Evolutionary conservation across 257 asterid species (phyloP).

Genomic region (Petrea volubilis): DNA sequence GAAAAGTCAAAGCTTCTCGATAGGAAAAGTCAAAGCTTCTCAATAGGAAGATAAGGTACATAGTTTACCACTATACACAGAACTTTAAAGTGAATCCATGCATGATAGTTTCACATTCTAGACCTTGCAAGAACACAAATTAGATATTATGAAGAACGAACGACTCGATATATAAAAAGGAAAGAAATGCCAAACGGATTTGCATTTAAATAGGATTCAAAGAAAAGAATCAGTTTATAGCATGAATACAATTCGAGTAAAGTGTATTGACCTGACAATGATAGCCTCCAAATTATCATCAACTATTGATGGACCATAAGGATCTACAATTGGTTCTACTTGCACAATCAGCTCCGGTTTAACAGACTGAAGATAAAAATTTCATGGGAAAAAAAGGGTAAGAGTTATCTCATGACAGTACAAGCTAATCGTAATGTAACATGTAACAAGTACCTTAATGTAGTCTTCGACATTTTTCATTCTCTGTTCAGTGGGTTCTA

Average conservation of each 20-base stretch:
- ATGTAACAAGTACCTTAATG: conserved; percentile 57
- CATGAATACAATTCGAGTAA: conserved; percentile 8
- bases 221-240: background rate
- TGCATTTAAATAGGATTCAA: background rate
- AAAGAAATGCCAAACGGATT: too few species aligned
- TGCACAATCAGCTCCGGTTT: conserved; percentile 79
- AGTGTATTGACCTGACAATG: conserved; percentile 62
- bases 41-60: too few species aligned
- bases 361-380: conserved; percentile 53
- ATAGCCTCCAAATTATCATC: conserved; percentile 90
- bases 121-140: background rate
- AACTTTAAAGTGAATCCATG: background rate
- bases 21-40: too few species aligned
- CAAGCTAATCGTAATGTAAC: conserved; percentile 1
- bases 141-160: background rate
- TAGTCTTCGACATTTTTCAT: conserved; percentile 68
- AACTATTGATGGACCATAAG: conserved; percentile 82
- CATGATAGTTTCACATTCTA: background rate
- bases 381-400: conserved; percentile 8
- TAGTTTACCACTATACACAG: too few species aligned
- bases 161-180: background rate
- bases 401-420: conserved; percentile 23
- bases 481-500: conserved; percentile 74
- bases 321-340: conserved; percentile 78
- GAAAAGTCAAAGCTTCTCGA: too few species aligned